Evolutionary conservation across 2,329 filamentous ascomycete species (phyloP), one percentile per base, ranked within the genome.

Genomic region (Talaromyces sp.): DNA sequence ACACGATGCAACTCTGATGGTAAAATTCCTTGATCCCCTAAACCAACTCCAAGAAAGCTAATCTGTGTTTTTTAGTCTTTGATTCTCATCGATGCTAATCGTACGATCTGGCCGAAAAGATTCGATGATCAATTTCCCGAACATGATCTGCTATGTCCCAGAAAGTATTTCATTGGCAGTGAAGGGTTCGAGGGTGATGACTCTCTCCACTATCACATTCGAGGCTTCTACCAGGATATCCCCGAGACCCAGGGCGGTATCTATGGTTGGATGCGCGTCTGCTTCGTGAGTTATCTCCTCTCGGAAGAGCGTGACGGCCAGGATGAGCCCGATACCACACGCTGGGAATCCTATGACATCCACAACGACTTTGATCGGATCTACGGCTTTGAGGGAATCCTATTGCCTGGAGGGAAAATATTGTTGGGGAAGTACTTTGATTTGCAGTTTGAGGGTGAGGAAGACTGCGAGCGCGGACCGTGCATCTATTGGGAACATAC

Each of bases 341-440:
- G 60, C 59, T 9, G 72, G 68, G 61, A 57, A 7, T n/a, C 27
- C 37, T 37, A 45, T 19, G 61, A 67, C 39, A 57, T 71, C 27
- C 60, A 67, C 27, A 52, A 48, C 0, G 68, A 75, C 60, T 75
- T 76, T 52, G 64, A 70, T 19, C 77, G 76, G 67, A 72, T 78
- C 1, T 81, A 79, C 71, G 79, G 73, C 3, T 84, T 83, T 64
- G 82, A 84, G 69, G 82, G 79, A 0, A 72, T 79, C 24, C 72
- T 84, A 13, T 66, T 83, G 4, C 82, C 82, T 2, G 81, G 82
- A 4, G 77, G 78, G 1, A 76, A 76, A 31, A 76, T 83, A 45
- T 81, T 84, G 71, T 60, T 84, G 60, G 83, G 82, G 11, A 74
- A 79, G 31, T 87, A 83, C 83, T 24, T 72, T 14, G 71, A 77